A percentile compares a stretch with the other conserved stretches of the same genome.
These are phyloP conservation scores for Halophytophthora batemanensis DNA, from an alignment of 352 stramenopile species.

Conservation along the genomic window DNA sequence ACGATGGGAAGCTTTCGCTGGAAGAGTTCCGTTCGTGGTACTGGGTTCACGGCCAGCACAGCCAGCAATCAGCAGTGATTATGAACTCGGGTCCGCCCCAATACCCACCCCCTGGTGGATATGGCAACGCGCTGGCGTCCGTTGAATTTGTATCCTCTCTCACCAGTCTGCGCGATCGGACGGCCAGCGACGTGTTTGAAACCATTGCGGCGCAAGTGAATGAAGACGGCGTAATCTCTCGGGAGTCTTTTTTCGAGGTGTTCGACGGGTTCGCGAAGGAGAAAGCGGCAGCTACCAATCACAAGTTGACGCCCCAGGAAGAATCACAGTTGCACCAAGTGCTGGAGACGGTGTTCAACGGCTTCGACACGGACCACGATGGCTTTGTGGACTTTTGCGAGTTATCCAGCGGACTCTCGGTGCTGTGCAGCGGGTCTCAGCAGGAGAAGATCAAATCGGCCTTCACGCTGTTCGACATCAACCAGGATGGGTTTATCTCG, in stretches of 20 bases:
- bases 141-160: constrained; percentile 60
- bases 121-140: constrained; percentile 30
- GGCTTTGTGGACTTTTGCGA: constrained; percentile 86
- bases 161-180: constrained; percentile 49
- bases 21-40: constrained; percentile 87
- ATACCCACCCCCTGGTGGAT: constrained; percentile 1
- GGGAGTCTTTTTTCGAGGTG: constrained; percentile 60
- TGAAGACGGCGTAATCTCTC: constrained; percentile 70
- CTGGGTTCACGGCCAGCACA: constrained; percentile 22
- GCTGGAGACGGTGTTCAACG: constrained; percentile 67
- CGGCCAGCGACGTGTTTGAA: constrained; percentile 77
- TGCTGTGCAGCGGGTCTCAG: constrained; percentile 76
- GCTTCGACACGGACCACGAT: constrained; percentile 75
- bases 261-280: constrained; percentile 65
- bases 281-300: constrained; percentile 19
- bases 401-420: constrained; percentile 76
- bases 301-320: constrained; percentile 23
- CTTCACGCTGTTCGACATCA: constrained; percentile 87
- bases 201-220: constrained; percentile 81
- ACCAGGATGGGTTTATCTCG: constrained; percentile 84
- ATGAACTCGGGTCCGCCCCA: neutral
- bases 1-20: constrained; percentile 68
- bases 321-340: constrained; percentile 42
- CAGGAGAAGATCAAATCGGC: constrained; percentile 79
- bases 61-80: constrained; percentile 13